Evolutionary conservation across 768 basidiomycete genomes (phyloP), one percentile per base, ranked within the genome.

Genomic region (Phylloporus sp.): DNA sequence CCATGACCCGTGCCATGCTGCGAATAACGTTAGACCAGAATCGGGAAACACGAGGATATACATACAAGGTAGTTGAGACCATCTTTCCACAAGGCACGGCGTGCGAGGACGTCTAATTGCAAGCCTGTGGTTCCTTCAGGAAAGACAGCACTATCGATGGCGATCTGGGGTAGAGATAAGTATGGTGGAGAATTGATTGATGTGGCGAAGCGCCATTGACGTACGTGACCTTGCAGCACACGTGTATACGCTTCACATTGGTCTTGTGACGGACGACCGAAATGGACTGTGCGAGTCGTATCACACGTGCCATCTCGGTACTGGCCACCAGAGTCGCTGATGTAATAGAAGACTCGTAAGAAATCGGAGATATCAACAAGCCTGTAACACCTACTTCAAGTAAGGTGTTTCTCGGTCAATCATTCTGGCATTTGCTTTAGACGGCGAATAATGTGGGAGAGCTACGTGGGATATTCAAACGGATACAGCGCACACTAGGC

Each of bases 1-100:
- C 91, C 92, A 61, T 95, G 91, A 6, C 91, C 91, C 15, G 91
- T 93, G 20, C 91, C 92, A 68, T 95, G 91, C 81, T 90, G 62
- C 29, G 46, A 50, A 52, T 45, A 28, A 56, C 42, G 46, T 67
- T 43, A 63, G 48, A 28, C 28, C 23, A 43, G 23, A 3, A 44
- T 39, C 34, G n/a, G 38, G 35, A 9, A 34, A 48, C 52, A 46
- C 36, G 48, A 49, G 37, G 33, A 42, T 7, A 53, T 45, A 68
- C 81, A 33, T 58, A 87, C 86, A 63, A 78, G 70, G 58, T 90
- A 90, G 60, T 89, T 89, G 59, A 88, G 61, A 3, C 89, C 88
- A 52, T 90, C 90, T 58, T 82, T 81, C 87, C 90, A 94, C 21
- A 95, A 69, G 20, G 88, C 86, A 54, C 80, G 87, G 42, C 90